Percentiles rank a stretch among this genome's conserved stretches.
Conservation (phyloP, 2,329 filamentous ascomycete species). For the Penicillium sp. region DNA sequence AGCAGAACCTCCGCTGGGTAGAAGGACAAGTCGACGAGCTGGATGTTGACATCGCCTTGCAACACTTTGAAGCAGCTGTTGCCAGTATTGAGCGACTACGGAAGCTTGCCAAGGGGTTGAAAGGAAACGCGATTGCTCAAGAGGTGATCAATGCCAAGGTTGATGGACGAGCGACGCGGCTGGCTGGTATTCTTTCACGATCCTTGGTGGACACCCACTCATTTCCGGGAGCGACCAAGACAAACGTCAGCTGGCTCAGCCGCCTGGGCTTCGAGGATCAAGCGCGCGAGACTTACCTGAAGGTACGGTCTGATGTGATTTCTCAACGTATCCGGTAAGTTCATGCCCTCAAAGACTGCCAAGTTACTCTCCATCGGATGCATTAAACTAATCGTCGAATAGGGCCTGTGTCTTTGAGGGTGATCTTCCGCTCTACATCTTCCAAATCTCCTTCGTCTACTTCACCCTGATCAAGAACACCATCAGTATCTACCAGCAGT, state of each 20-base stretch:
- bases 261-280: slow-evolving; percentile 87
- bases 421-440: slow-evolving; percentile 88
- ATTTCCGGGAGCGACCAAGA: slow-evolving; percentile 73
- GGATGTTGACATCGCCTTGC: slow-evolving; percentile 92
- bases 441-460: slow-evolving; percentile 92
- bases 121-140: slow-evolving; percentile 83
- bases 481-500: slow-evolving; percentile 80
- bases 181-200: slow-evolving; percentile 75
- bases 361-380: neutral
- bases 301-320: slow-evolving; percentile 74
- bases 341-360: neutral
- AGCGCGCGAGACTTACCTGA: slow-evolving; percentile 82
- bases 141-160: slow-evolving; percentile 92
- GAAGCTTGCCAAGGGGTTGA: slow-evolving; percentile 73
- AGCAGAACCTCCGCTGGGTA: slow-evolving; percentile 94
- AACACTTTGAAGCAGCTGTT: slow-evolving; percentile 84
- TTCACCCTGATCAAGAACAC: slow-evolving; percentile 95
- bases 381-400: slow-evolving; percentile 17
- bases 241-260: slow-evolving; percentile 80
- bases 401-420: slow-evolving; percentile 96
- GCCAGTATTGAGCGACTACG: slow-evolving; percentile 82
- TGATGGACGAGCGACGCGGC: slow-evolving; percentile 75
- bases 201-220: slow-evolving; percentile 77
- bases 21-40: slow-evolving; percentile 94
- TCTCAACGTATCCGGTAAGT: slow-evolving; percentile 77